These are phyloP conservation scores for Aeschynomene evenia DNA, from an alignment of 306 rosid species.

Conservation along the genomic window DNA sequence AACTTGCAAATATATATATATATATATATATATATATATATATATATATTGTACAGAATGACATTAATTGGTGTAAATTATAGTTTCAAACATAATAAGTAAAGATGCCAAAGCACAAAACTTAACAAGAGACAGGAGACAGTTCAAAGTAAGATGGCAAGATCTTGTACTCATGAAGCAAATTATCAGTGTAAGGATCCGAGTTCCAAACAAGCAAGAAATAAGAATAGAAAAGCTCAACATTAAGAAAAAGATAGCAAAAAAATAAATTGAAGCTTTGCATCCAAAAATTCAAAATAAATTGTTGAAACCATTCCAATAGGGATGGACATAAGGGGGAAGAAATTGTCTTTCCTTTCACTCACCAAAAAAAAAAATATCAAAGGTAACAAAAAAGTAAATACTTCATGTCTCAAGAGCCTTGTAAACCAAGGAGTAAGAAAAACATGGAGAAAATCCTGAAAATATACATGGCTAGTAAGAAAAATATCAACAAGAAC, in stretches of 20 bases:
- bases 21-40: too few relatives aligned
- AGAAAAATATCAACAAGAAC: slow-evolving; percentile 8
- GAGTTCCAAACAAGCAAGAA: not conserved
- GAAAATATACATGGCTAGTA: not conserved
- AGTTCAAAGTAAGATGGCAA: not conserved
- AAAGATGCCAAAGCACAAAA: slow-evolving; percentile 3
- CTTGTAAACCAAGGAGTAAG: not conserved
- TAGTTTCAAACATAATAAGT: not conserved
- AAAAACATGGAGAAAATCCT: not conserved
- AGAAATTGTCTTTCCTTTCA: not conserved
- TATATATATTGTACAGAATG: too few relatives aligned
- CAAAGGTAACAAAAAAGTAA: not conserved
- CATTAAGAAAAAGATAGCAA: slow-evolving; percentile 2
- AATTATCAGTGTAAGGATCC: slow-evolving; percentile 6
- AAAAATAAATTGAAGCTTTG: slow-evolving; percentile 2
- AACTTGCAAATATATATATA: too few relatives aligned
- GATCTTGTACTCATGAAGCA: not conserved
- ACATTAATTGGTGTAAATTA: not conserved
- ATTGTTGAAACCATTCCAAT: not conserved
- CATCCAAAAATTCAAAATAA: not conserved
- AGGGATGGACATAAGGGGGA: not conserved
- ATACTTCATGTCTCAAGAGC: not conserved
- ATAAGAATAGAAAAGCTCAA: not conserved
- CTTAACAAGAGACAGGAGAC: not conserved
- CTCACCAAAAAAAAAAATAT: not conserved